Percentiles rank a stretch among this genome's conserved stretches.
These are phyloP conservation scores for Gentiana straminea DNA, from an alignment of 257 asterid genomes.

Conservation along the genomic window DNA sequence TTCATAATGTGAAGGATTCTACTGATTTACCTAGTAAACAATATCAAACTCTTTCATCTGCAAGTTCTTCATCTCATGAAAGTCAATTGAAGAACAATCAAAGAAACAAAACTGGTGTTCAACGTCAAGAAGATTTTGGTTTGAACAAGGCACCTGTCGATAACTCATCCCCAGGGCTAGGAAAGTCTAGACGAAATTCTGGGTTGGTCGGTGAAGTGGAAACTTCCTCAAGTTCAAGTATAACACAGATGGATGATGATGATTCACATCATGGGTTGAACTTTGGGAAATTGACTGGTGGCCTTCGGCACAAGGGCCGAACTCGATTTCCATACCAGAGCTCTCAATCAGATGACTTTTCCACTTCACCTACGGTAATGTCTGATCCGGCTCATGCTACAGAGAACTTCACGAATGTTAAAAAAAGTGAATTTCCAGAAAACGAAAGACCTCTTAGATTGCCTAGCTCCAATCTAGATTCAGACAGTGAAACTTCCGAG, in stretches of 20 bases:
- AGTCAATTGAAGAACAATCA: constrained; percentile 10
- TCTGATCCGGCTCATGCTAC: constrained; percentile 14
- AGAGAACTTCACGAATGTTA: constrained; percentile 17
- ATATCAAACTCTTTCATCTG: constrained; percentile 13
- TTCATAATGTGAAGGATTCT: constrained; percentile 14
- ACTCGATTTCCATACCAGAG: constrained; percentile 40
- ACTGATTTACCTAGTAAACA: constrained; percentile 10
- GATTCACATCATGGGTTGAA: constrained; percentile 27
- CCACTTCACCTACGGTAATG: constrained; percentile 26
- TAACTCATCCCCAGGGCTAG: constrained; percentile 19
- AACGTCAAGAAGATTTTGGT: constrained; percentile 13
- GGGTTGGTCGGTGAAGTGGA: constrained; percentile 8
- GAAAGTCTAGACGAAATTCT: constrained; percentile 15
- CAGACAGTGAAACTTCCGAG: constrained; percentile 45
- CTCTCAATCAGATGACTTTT: constrained; percentile 19
- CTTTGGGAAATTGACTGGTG: constrained; percentile 76
- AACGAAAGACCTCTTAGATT: constrained; percentile 28
- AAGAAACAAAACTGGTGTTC: constrained; percentile 13
- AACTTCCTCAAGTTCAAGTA: constrained; percentile 5
- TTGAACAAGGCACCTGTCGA: constrained; percentile 11
- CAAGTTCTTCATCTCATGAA: constrained; percentile 16
- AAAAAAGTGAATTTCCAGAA: constrained; percentile 10
- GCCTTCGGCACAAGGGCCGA: constrained; percentile 66
- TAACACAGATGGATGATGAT: constrained; percentile 13
- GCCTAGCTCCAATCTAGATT: constrained; percentile 15